Evolutionary conservation across 108 stramenopile species (phyloP), one percentile per base, ranked within the genome.

Genomic region (Skeletonema costatum): DNA sequence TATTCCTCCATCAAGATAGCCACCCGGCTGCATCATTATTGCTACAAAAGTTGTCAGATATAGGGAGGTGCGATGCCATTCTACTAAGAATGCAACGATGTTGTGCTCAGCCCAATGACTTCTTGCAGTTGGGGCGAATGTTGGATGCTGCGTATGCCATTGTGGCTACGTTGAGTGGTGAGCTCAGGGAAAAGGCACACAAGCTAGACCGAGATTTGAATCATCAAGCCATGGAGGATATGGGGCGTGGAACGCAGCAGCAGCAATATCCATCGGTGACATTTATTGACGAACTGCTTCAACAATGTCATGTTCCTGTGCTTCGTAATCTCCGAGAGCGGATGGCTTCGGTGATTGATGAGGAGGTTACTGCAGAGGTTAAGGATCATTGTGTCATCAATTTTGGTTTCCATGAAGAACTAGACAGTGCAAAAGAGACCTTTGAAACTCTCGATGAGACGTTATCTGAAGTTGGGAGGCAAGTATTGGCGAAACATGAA

Each of bases 61-160:
- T 94, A 19, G 90, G 90, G 29, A 90, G 92, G 38, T 76, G 97
- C 42, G 90, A 95, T 66, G 81, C 87, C 17, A 90, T 96, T 38
- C 51, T 98, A 38, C 33, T 90, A 31, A 82, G 95, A 50, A 91
- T 99, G 82, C 92, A 97, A 65, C 92, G 95, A 53, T 94, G 93
- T 60, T 68, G 80, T 66, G 80, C 89, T 1, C 78, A 81, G 41
- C 85, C 90, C 9, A 78, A 76, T 30, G 96, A 96, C 64, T 96
- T 93, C 74, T 17, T 89, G 32, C 66, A 73, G 19, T 51, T 97
- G 64, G 71, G 66, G 4, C 66, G 76, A 29, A 87, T 89, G 41
- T 61, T 94, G 59, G 91, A 72, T 53, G 83, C 92, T 7, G 88
- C 88, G n/a, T 69, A 85, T 53, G 75, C 71, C n/a, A 90, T 96